phyloP scores from a whole-genome alignment of 805 yeast species.

The Lachancea kluyveri region DNA sequence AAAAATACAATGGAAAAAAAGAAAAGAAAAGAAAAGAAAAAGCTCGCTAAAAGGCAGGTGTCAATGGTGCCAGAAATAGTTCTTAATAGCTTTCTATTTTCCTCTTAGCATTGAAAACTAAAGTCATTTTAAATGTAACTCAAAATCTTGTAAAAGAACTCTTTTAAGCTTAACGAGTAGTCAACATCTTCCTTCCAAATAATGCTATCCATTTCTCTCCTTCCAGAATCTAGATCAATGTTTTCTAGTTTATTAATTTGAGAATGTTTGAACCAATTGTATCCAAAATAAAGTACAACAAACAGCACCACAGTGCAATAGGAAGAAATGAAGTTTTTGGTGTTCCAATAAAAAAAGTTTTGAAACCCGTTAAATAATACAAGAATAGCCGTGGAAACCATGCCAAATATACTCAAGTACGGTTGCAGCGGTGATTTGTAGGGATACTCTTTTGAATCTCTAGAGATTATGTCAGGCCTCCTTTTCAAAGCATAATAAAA shows the following conservation, averaged over 20 bases:
- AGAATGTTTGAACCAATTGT: conserved; percentile 51
- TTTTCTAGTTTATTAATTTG: conserved; percentile 59
- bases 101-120: not conserved
- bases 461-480: conserved; percentile 54
- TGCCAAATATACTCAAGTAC: conserved; percentile 52
- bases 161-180: conserved; percentile 17
- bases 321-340: conserved; percentile 51
- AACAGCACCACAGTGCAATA: conserved; percentile 52
- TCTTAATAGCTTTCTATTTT: too few species aligned
- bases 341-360: conserved; percentile 54
- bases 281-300: conserved; percentile 41
- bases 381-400: conserved; percentile 42
- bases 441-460: conserved; percentile 58
- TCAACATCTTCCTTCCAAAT: conserved; percentile 70
- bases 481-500: conserved; percentile 53
- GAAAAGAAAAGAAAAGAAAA: too few species aligned
- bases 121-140: conserved; percentile 9
- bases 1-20: too few species aligned
- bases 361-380: conserved; percentile 52
- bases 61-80: too few species aligned
- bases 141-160: conserved; percentile 11
- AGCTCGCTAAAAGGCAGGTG: too few species aligned
- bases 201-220: conserved; percentile 71
- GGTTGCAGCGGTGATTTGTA: conserved; percentile 65
- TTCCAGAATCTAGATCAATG: conserved; percentile 70